Evolutionary conservation across 2,329 filamentous ascomycete genomes (phyloP).

Genomic region (Pleurostoma richardsiae): DNA sequence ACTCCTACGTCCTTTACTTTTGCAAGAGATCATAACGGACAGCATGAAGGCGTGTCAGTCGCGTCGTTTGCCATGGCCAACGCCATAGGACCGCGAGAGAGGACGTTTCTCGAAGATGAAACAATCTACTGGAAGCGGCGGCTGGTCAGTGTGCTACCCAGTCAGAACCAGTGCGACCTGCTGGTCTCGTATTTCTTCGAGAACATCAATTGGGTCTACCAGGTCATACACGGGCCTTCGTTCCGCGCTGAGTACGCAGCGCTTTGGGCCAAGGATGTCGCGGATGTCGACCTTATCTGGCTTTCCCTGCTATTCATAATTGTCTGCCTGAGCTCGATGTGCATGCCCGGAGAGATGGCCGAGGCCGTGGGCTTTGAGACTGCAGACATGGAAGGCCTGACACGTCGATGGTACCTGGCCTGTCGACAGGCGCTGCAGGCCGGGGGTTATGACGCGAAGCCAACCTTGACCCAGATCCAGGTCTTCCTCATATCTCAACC

Average conservation of each 20-base stretch:
- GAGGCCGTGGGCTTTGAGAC: slow-evolving; percentile 13
- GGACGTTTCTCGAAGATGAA: slow-evolving; percentile 4
- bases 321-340: slow-evolving; percentile 20
- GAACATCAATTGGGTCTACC: slow-evolving; percentile 23
- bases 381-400: slow-evolving; percentile 11
- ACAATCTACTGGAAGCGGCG: slow-evolving; percentile 8
- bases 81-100: slow-evolving; percentile 3
- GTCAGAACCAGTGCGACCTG: slow-evolving; percentile 15
- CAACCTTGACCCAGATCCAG: slow-evolving; percentile 18
- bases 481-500: slow-evolving; percentile 21
- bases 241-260: slow-evolving; percentile 15
- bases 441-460: slow-evolving; percentile 19
- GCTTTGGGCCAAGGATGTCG: slow-evolving; percentile 17
- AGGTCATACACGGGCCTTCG: slow-evolving; percentile 12
- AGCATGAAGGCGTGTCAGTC: slow-evolving; percentile 3
- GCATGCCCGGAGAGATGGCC: slow-evolving; percentile 15
- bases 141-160: slow-evolving; percentile 7
- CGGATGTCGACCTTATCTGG: slow-evolving; percentile 22
- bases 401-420: slow-evolving; percentile 20
- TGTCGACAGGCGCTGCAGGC: slow-evolving; percentile 20
- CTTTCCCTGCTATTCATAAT: slow-evolving; percentile 21
- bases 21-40: not conserved
- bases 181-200: slow-evolving; percentile 21
- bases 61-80: slow-evolving; percentile 1
- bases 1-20: too few relatives aligned